Conservation (phyloP, 495 filamentous ascomycete species). For the Penicillium tannophilum region DNA sequence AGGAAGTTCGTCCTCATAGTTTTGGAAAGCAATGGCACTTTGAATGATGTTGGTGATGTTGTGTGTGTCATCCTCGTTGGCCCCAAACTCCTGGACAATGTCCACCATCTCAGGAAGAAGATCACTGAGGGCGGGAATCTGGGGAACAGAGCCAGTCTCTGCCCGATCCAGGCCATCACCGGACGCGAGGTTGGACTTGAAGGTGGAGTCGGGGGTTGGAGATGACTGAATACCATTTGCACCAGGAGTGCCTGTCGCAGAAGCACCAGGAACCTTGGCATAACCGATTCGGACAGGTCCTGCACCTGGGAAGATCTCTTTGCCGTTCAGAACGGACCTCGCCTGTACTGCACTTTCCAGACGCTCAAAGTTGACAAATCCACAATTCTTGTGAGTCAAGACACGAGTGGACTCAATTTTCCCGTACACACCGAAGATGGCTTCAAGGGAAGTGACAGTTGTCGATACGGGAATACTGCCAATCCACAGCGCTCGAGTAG, state of each 20-base stretch:
- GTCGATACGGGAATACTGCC: conserved; percentile 98
- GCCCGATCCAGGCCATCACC: conserved; percentile 42
- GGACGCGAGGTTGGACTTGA: conserved; percentile 31
- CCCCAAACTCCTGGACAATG: conserved; percentile 89
- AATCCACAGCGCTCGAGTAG: conserved; percentile 93
- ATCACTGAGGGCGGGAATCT: conserved; percentile 71
- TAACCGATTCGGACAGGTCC: conserved; percentile 95
- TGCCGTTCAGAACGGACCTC: conserved; percentile 84
- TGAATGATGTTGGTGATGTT: conserved; percentile 76
- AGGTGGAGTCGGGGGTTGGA: conserved; percentile 83
- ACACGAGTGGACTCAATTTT: conserved; percentile 91
- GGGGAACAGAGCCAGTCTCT: conserved; percentile 55
- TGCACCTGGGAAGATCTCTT: conserved; percentile 97
- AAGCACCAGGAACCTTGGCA: conserved; percentile 90
- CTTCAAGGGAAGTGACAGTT: conserved; percentile 86
- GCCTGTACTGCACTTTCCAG: conserved; percentile 88
- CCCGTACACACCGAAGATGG: conserved; percentile 89
- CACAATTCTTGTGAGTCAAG: conserved; percentile 97
- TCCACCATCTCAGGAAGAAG: conserved; percentile 79
- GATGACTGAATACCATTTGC: conserved; percentile 84
- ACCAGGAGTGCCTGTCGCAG: conserved; percentile 75
- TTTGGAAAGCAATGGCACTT: conserved; percentile 69
- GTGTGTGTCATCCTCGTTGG: conserved; percentile 73
- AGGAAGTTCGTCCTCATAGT: conserved; percentile 83
- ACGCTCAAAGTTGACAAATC: conserved; percentile 95